Percentiles rank a stretch among this genome's conserved stretches.
phyloP scores from a whole-genome alignment of 129 eudicot genomes.

The Helianthus tuberosus region DNA sequence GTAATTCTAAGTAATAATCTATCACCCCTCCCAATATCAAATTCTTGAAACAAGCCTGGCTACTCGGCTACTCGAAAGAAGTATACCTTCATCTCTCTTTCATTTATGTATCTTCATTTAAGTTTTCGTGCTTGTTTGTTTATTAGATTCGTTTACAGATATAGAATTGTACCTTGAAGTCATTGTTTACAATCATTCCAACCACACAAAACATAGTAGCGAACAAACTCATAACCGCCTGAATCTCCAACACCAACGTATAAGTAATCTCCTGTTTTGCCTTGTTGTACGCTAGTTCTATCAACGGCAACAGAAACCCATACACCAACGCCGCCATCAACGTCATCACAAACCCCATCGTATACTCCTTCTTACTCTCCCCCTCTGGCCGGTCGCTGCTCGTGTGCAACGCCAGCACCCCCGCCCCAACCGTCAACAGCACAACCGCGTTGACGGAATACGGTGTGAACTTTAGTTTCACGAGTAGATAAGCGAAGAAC shows the following conservation, averaged over 20 bases:
- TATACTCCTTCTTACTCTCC: constrained; percentile 40
- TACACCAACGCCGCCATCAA: constrained; percentile 40
- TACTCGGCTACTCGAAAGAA: too few relatives aligned
- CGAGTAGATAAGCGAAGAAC: constrained; percentile 39
- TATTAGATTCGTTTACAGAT: too few relatives aligned
- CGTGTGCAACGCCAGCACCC: constrained; percentile 42
- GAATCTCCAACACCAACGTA: constrained; percentile 55
- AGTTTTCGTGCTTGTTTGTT: too few relatives aligned
- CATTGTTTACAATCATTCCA: constrained; percentile 41
- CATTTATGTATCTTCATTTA: too few relatives aligned
- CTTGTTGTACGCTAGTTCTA: constrained; percentile 43
- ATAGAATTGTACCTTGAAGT: constrained; percentile 35
- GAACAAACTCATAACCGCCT: constrained; percentile 42
- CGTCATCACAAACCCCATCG: constrained; percentile 47
- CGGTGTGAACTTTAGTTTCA: constrained; percentile 50
- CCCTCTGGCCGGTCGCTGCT: constrained; percentile 51
- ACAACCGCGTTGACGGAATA: constrained; percentile 47
- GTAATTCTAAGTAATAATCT: too few relatives aligned
- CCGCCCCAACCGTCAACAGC: constrained; percentile 45
- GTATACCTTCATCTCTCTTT: too few relatives aligned
- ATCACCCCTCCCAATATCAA: too few relatives aligned
- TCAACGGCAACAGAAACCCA: constrained; percentile 43
- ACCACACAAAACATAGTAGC: constrained; percentile 46
- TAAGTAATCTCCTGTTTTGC: constrained; percentile 39
- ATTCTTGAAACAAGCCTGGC: too few relatives aligned